Evolutionary conservation across 306 rosid species (phyloP), one percentile per base, ranked within the genome.

Genomic region (Rubus idaeus): DNA sequence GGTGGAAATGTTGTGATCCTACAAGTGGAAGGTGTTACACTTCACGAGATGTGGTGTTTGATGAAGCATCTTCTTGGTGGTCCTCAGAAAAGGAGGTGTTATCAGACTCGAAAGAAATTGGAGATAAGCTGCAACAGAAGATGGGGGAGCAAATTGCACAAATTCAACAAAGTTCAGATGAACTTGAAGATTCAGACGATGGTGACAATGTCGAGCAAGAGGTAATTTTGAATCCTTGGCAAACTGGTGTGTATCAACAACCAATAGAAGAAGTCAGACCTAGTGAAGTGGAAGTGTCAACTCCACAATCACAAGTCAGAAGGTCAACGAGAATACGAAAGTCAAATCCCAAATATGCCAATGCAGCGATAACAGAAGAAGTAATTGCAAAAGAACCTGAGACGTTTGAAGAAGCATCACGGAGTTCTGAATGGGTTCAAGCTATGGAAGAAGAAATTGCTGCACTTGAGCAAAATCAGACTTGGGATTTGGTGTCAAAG

Each of bases 21-120:
- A 52, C 20, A 3, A 62, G 0, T 62, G 16, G 68, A 26, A 23
- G 42, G 5, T 62, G 17, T 62, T 35, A 10, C 40, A 65, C 26
- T 65, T 70, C 23, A 35, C 3, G 18, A 4, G 40, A 64, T 66
- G 65, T 76, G 57, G 55, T 66, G 18, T 65, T 65, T 7, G 52
- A 76, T 66, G 41, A 64, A 60, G 26, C 78, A 20, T 74, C 63
- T 3, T 42, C 68, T 10, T 44, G 57, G 75, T 77, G 75, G 61
- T 77, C 69, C 6, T 20, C 46, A 77, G 12, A 56, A 37, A 55
- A 44, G 75, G 30, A 68, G 5, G 63, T 70, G 41, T 46, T 77
- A 45, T 58, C 40, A 41, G 49, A 77, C 30, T 52, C 37, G 14
- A 56, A 21, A 41, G 81, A 68, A 21, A 16, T 56, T 55, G 57